Conservation (phyloP, 768 basidiomycete species). For the Dendrothele bispora region DNA sequence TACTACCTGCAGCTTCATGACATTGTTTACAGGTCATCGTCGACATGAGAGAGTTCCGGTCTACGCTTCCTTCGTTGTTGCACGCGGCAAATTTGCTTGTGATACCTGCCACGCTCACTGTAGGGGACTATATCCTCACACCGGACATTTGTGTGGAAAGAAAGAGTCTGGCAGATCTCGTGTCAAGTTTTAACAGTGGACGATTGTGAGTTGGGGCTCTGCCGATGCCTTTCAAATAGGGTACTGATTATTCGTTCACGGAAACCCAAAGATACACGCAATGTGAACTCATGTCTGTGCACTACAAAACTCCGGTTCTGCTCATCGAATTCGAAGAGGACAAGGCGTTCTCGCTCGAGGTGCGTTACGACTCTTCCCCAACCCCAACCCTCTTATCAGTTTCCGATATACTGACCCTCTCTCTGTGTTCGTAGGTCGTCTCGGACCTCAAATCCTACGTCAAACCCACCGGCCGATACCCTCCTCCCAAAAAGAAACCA, state of each 20-base stretch:
- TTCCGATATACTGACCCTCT: neutral
- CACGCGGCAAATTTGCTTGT: constrained; percentile 80
- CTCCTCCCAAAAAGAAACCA: constrained; percentile 49
- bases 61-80: constrained; percentile 84
- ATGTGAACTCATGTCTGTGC: constrained; percentile 94
- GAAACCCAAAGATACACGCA: constrained; percentile 78
- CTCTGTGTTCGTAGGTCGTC: constrained; percentile 49
- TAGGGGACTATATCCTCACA: constrained; percentile 94
- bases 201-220: constrained; percentile 69
- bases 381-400: constrained; percentile 1
- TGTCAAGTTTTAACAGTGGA: constrained; percentile 93
- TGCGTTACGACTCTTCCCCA: too few relatives aligned
- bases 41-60: constrained; percentile 96
- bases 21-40: constrained; percentile 72
- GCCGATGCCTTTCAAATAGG: neutral
- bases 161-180: constrained; percentile 90
- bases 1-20: neutral
- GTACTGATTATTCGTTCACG: neutral
- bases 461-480: constrained; percentile 60
- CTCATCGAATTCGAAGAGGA: constrained; percentile 98
- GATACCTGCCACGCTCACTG: constrained; percentile 88
- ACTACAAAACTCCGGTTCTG: constrained; percentile 92
- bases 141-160: constrained; percentile 96
- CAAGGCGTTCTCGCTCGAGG: constrained; percentile 90
- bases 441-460: constrained; percentile 68